A percentile compares a stretch with the other conserved stretches of the same genome.
phyloP scores from a whole-genome alignment of 176 grass and related monocot species.

The Oropetium thomaeum region DNA sequence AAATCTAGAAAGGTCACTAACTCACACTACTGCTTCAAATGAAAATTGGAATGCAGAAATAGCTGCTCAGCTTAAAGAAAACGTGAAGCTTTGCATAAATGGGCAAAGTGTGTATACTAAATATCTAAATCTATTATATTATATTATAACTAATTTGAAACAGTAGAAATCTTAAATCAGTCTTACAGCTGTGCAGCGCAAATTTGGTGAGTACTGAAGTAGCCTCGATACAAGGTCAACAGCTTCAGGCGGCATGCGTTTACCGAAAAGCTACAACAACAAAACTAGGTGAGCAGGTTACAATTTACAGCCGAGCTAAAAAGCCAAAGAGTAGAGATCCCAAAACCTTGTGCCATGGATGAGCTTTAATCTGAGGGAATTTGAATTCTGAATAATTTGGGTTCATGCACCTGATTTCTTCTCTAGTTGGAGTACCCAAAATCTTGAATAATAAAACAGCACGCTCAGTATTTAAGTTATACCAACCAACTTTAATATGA shows the following conservation, averaged over 20 bases:
- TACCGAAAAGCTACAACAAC: constrained; percentile 64
- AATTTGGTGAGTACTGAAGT: constrained; percentile 87
- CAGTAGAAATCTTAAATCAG: constrained; percentile 8
- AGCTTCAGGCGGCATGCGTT: constrained; percentile 81
- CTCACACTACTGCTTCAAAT: not conserved
- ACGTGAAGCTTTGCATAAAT: not conserved
- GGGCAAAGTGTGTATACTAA: not conserved
- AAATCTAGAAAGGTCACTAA: not conserved
- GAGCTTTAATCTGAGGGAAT: constrained; percentile 95
- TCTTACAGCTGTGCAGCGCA: constrained; percentile 94
- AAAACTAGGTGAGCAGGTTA: constrained; percentile 19
- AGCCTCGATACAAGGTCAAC: constrained; percentile 91
- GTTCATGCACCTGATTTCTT: constrained; percentile 99
- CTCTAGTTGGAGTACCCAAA: constrained; percentile 91
- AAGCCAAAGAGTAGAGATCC: not conserved
- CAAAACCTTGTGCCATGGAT: constrained; percentile 95
- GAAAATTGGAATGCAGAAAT: not conserved
- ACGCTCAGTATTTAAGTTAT: not conserved
- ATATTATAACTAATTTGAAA: not conserved
- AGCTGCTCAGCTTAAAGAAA: not conserved
- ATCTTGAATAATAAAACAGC: constrained; percentile 49
- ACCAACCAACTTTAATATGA: not conserved
- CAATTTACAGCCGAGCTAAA: constrained; percentile 11
- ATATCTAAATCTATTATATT: too few relatives aligned
- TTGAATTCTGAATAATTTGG: constrained; percentile 91